These are phyloP conservation scores for Colletotrichum caudatum DNA, from an alignment of 2,329 filamentous ascomycete genomes.

Conservation along the genomic window DNA sequence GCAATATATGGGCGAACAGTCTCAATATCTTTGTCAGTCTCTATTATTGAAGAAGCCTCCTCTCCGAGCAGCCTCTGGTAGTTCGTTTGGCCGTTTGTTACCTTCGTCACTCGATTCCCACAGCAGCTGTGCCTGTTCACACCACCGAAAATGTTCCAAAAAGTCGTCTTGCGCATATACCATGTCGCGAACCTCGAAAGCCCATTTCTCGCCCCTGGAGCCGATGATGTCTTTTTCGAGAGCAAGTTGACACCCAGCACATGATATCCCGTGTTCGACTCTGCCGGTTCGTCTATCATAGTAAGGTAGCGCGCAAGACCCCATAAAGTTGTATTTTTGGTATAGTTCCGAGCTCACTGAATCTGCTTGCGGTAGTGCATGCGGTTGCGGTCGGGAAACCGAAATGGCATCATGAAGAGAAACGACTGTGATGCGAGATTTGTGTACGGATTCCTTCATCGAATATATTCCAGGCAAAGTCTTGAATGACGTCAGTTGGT, in stretches of 20 bases:
- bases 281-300: constrained; percentile 45
- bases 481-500: constrained; percentile 46
- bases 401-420: constrained; percentile 43
- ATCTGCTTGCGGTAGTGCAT: constrained; percentile 33
- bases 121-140: constrained; percentile 50
- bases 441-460: constrained; percentile 43
- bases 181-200: constrained; percentile 45
- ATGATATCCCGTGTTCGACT: constrained; percentile 49
- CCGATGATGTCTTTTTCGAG: constrained; percentile 44
- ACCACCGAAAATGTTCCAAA: constrained; percentile 51
- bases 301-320: constrained; percentile 47
- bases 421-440: constrained; percentile 43
- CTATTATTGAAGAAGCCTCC: constrained; percentile 15
- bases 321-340: constrained; percentile 47
- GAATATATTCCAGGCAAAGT: constrained; percentile 48
- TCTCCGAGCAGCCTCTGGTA: constrained; percentile 14
- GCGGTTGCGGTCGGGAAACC: constrained; percentile 36
- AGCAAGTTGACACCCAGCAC: constrained; percentile 50
- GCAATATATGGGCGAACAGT: not conserved
- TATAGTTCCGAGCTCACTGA: constrained; percentile 40
- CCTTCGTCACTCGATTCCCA: constrained; percentile 44
- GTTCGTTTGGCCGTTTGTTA: not conserved
- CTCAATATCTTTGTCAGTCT: not conserved
- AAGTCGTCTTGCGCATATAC: constrained; percentile 49
- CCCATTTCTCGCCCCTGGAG: constrained; percentile 39